phyloP scores from a whole-genome alignment of 2,329 filamentous ascomycete genomes.

The Cadophora luteo-olivacea region DNA sequence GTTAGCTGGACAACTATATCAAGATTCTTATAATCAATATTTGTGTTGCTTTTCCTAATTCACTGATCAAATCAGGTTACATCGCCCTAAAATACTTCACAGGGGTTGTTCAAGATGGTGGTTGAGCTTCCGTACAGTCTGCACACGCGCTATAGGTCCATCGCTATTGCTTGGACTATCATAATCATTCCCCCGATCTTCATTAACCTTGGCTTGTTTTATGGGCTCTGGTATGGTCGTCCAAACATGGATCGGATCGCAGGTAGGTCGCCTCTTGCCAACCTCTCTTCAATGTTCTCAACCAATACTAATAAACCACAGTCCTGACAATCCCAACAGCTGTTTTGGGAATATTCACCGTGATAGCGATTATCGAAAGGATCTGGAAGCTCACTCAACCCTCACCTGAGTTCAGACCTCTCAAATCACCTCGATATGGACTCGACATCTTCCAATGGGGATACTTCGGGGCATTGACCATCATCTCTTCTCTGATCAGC shows the following conservation, averaged over 20 bases:
- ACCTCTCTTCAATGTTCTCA: background rate
- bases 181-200: constrained; percentile 37
- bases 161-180: constrained; percentile 36
- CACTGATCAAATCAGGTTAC: too few species aligned
- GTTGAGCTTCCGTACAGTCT: constrained; percentile 35
- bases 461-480: constrained; percentile 34
- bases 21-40: too few species aligned
- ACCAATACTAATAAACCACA: constrained; percentile 24
- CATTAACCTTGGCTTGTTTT: constrained; percentile 36
- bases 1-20: background rate
- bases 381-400: constrained; percentile 32
- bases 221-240: constrained; percentile 36
- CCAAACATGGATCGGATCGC: constrained; percentile 33
- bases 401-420: constrained; percentile 29
- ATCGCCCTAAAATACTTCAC: too few species aligned
- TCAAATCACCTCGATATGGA: constrained; percentile 26
- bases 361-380: constrained; percentile 32
- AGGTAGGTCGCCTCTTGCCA: constrained; percentile 16
- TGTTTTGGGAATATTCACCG: constrained; percentile 35
- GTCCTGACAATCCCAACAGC: constrained; percentile 37
- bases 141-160: constrained; percentile 33
- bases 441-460: constrained; percentile 39
- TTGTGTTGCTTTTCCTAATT: too few species aligned
- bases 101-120: constrained; percentile 29
- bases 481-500: constrained; percentile 35